Evolutionary conservation across 495 filamentous ascomycete genomes (phyloP), one percentile per base, ranked within the genome.

Genomic region (Neurospora sp.): DNA sequence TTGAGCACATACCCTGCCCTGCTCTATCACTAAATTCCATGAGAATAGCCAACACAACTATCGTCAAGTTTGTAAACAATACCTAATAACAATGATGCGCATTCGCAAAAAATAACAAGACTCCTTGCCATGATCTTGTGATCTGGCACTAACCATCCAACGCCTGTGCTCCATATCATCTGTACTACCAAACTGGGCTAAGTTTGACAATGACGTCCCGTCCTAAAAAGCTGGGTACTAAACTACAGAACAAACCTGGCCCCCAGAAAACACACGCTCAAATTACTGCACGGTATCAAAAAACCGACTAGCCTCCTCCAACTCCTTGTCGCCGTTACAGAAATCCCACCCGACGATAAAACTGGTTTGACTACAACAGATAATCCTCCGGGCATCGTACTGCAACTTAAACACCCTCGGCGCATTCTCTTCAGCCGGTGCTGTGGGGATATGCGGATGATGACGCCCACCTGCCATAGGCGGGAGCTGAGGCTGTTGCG

Each of bases 331-430:
- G n/a, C 88, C 92, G 76, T 92, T 92, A 70, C 94, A 95, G 86
- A 97, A 99, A 83, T 99, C 96, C 96, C 96, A 99, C 5, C 94
- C 96, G 4, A 98, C 93, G 74, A 99, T 98, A 70, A 91, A 90
- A 39, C 90, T 91, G 72, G 96, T 92, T 77, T 97, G 94, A 69
- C 91, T 93, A 76, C 95, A 97, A 82, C 94, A 97, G 71, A 99
- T 92, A 80, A 99, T 97, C 79, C 94, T 90, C 66, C 95, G 87
- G 0, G 94, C 91, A 78, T 99, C 96, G 77, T 98, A 99, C 83
- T 99, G 96, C 37, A 98, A 86, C 82, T 99, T 99, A 84, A 98
- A 99, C n/a, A 99, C 93, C 38, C 96, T 83, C 16, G 89, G 87
- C 70, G 86, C 81, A 73, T 89, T 89, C 66, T 80, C 71, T 39